These are phyloP conservation scores for Lithospermum erythrorhizon DNA, from an alignment of 257 asterid genomes.

Conservation along the genomic window DNA sequence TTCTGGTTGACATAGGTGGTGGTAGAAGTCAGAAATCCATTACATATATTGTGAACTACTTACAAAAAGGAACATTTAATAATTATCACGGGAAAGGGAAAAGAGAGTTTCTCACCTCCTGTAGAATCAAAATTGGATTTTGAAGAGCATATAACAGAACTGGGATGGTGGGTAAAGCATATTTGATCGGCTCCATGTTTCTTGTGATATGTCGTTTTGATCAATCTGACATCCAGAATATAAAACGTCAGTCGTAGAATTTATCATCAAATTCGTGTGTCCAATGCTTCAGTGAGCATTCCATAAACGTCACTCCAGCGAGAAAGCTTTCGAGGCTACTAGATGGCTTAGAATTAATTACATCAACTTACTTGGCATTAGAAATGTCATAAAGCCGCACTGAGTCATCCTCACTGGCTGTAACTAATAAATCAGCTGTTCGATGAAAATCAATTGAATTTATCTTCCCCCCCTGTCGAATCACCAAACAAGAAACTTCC, in stretches of 20 bases:
- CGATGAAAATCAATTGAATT: constrained; percentile 87
- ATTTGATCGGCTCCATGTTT: constrained; percentile 84
- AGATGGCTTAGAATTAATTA: background rate
- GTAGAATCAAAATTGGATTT: constrained; percentile 40
- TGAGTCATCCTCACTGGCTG: constrained; percentile 85
- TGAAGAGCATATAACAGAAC: constrained; percentile 81
- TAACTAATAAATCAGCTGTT: constrained; percentile 68
- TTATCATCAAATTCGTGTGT: no score
- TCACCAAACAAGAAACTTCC: background rate
- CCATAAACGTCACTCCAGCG: no score
- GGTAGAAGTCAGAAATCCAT: constrained; percentile 17
- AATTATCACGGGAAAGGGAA: background rate
- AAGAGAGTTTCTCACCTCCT: constrained; percentile 44
- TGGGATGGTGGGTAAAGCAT: constrained; percentile 89
- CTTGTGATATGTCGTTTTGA: constrained; percentile 84
- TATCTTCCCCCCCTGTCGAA: constrained; percentile 61
- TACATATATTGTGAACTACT: background rate
- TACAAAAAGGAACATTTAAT: no score
- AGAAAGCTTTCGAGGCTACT: no score
- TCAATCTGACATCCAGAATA: constrained; percentile 38
- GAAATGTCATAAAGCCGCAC: constrained; percentile 70
- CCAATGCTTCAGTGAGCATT: no score
- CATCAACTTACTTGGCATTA: constrained; percentile 57
- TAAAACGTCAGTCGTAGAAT: no score
- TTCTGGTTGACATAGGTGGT: constrained; percentile 37